Evolutionary conservation across 2,329 filamentous ascomycete species (phyloP), one percentile per base, ranked within the genome.

Genomic region (Aspergillus candidus): DNA sequence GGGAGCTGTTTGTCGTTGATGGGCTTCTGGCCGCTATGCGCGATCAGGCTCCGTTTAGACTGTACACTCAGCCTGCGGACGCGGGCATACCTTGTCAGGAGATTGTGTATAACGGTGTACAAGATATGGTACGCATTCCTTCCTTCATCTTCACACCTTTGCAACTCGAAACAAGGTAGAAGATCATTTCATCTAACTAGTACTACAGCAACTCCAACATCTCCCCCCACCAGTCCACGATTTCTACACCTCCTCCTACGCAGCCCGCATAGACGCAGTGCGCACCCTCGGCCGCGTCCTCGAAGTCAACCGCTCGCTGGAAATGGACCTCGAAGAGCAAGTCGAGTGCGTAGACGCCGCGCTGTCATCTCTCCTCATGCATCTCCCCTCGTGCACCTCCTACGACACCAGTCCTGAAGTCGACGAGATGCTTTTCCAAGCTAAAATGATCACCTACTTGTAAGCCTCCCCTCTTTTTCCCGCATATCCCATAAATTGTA

Each of bases 21-120:
- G 86, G 83, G 37, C 82, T 91, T 74, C 76, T 91, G 50, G 84
- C 86, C 4, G 86, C 85, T 4, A 80, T 91, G 47, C 13, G 51
- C 7, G 48, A 53, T 11, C 47, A 54, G 36, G 48, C 27, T 34
- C 38, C 44, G 11, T 50, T 53, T 32, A 38, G 39, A 11, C 40
- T 59, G 15, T 50, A 52, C 31, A 40, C 34, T 60, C 73, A 87
- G 6, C 62, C 69, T 3, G 74, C 78, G 6, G 79, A 84, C 49
- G 83, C 86, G 6, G 77, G 74, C 5, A 69, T 94, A 2, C 88
- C 88, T 0, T 90, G 87, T 55, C 84, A 90, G 56, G 85, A 93
- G 61, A 69, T 74, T 10, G 75, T 86, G 45, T 70, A 60, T 56
- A 49, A 51, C 36, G 22, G 22, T 10, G 22, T 27, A 10, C 22